Evolutionary conservation across 495 filamentous ascomycete genomes (phyloP), one percentile per base, ranked within the genome.

Genomic region (Immersiella caudata): DNA sequence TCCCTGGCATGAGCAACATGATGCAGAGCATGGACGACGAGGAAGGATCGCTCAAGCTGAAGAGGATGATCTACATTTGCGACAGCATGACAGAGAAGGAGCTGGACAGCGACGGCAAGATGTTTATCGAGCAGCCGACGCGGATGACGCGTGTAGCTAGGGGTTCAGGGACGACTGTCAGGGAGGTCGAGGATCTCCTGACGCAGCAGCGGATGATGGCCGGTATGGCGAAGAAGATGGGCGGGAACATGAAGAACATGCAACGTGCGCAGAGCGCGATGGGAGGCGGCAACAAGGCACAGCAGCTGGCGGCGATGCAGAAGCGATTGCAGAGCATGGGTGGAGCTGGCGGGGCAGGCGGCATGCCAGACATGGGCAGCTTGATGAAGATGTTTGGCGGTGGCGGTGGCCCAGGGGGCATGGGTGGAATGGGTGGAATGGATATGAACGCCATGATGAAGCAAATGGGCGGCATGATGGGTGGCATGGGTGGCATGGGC

Each of bases 131-230:
- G 54, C 90, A 97, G 77, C 95, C 95, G 12, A 91, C 91, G 54
- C 91, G 95, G 14, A 97, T 97, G 91, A 96, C 94, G 54, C 87
- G 95, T 25, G 88, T 99, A 27, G 95, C 96, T 2, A 85, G 87
- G 60, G 95, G 95, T 0, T 93, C 90, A 60, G 95, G 95, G 36
- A 98, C 96, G 5, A 89, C 84, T 40, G 96, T 99, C 14, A 86
- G 94, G 8, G 95, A 99, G 73, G 94, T 99, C 27, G 96, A 99
- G 76, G 95, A 99, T 67, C 79, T 99, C n/a, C 86, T 99, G 22
- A 96, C 93, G 1, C 95, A 99, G 80, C 94, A 97, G 78, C 86
- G 91, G 68, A 97, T 97, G 91, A 99, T 99, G 95, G 93, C 93
- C 35, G 92, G 92, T 35, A 97, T 99, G 95, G 95, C 95, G 49